phyloP scores from a whole-genome alignment of 2,329 filamentous ascomycete genomes.

The Dissoconium aciculare region DNA sequence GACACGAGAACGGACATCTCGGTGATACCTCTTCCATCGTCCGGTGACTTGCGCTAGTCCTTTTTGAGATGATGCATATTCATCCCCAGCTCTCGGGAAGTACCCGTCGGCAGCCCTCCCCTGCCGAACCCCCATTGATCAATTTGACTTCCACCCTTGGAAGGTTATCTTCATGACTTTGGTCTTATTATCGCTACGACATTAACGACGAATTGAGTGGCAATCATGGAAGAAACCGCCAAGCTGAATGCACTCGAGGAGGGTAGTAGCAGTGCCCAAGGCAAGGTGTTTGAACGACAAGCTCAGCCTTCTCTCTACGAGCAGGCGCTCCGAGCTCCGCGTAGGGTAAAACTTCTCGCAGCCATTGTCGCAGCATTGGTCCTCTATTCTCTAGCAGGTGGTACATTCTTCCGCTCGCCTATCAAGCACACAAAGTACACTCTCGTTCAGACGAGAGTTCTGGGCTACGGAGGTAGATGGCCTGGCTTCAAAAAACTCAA shows the following conservation, averaged over 20 bases:
- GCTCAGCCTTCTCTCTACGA: neutral
- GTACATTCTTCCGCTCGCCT: neutral
- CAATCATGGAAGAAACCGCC: neutral
- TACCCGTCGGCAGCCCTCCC: too few species aligned
- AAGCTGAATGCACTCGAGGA: neutral
- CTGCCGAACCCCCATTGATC: too few species aligned
- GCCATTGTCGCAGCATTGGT: neutral
- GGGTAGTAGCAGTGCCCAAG: neutral
- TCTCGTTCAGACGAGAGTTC: neutral
- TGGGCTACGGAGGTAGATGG: slow-evolving; percentile 2
- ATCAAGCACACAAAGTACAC: neutral
- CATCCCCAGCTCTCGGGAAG: too few species aligned
- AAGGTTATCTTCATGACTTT: too few species aligned
- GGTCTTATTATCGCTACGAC: too few species aligned
- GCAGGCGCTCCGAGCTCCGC: neutral
- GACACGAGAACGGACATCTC: too few species aligned
- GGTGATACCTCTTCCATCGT: too few species aligned
- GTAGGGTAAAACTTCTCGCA: neutral
- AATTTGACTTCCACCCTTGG: too few species aligned
- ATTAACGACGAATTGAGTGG: too few species aligned
- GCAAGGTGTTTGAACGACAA: neutral
- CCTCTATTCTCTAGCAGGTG: neutral
- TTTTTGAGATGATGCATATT: too few species aligned
- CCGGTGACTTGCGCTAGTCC: too few species aligned
- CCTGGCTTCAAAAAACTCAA: slow-evolving; percentile 4